These are phyloP conservation scores for Martensiomyces pterosporus DNA, from an alignment of 192 early-diverging fungal genomes.

Conservation along the genomic window DNA sequence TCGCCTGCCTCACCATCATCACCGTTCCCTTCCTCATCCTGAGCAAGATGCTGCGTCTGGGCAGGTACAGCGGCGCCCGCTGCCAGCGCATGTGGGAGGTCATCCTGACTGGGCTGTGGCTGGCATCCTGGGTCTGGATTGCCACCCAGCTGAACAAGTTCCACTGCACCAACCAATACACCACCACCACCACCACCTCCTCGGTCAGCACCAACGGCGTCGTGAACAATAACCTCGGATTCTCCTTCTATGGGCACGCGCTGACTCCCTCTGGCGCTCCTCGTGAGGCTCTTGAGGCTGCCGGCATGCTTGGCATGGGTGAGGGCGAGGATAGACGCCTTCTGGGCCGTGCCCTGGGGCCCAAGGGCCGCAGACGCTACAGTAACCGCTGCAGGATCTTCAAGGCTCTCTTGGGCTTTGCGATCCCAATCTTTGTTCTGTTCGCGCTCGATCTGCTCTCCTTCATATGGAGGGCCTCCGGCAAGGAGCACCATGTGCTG, in stretches of 20 bases:
- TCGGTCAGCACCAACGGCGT: background rate
- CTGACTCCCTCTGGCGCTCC: constrained; percentile 32
- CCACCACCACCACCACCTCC: background rate
- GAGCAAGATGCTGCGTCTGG: constrained; percentile 31
- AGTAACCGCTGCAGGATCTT: constrained; percentile 36
- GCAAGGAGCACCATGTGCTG: background rate
- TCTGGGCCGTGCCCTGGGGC: constrained; percentile 17
- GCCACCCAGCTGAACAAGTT: constrained; percentile 50
- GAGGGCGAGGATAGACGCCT: constrained; percentile 5
- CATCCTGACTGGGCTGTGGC: constrained; percentile 41
- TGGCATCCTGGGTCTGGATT: constrained; percentile 48
- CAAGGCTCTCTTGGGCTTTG: constrained; percentile 44
- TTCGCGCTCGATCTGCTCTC: constrained; percentile 33
- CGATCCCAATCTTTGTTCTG: constrained; percentile 45
- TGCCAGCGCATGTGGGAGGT: constrained; percentile 46
- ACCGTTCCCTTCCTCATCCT: constrained; percentile 34
- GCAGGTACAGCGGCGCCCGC: constrained; percentile 28
- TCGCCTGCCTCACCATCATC: constrained; percentile 38
- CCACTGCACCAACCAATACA: constrained; percentile 23
- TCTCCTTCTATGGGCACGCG: constrained; percentile 46
- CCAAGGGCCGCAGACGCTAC: constrained; percentile 36
- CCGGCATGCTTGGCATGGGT: background rate
- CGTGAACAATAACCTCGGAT: constrained; percentile 12
- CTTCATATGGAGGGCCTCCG: constrained; percentile 28
- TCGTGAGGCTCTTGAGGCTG: constrained; percentile 18